phyloP scores from a whole-genome alignment of 106 monocot genomes.

The Allium sativum region DNA sequence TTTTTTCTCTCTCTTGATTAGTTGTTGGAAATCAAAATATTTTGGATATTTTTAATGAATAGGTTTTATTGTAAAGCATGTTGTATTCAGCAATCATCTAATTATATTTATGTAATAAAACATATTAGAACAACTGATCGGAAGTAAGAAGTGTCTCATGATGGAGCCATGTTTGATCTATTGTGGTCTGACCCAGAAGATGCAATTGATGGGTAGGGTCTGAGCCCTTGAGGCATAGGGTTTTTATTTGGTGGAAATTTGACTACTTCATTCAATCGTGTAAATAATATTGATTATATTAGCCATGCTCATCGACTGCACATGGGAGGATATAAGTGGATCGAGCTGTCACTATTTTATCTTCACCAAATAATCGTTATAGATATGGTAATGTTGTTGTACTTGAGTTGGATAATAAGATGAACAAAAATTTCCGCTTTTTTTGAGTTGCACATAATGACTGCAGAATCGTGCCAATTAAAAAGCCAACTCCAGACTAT shows the following conservation, averaged over 20 bases:
- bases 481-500: slow-evolving; percentile 88
- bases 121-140: slow-evolving; percentile 97
- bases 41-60: no score
- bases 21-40: no score
- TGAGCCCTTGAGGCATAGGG: slow-evolving; percentile 95
- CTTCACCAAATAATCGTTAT: slow-evolving; percentile 98
- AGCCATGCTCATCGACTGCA: slow-evolving; percentile 96
- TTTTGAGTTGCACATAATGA: slow-evolving; percentile 94
- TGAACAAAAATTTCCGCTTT: slow-evolving; percentile 82
- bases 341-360: slow-evolving; percentile 96
- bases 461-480: slow-evolving; percentile 82
- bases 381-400: slow-evolving; percentile 99
- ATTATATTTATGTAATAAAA: background rate
- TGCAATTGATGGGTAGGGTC: slow-evolving; percentile 84
- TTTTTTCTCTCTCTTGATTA: no score
- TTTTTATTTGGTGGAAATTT: slow-evolving; percentile 87
- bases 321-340: slow-evolving; percentile 99
- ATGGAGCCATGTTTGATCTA: slow-evolving; percentile 97
- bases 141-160: slow-evolving; percentile 98
- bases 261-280: slow-evolving; percentile 70
- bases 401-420: slow-evolving; percentile 92
- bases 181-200: slow-evolving; percentile 99
- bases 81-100: no score
- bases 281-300: slow-evolving; percentile 90
- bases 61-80: no score